Percentiles rank a stretch among this genome's conserved stretches.
Evolutionary conservation across 2,329 filamentous ascomycete genomes (phyloP).

Genomic region (Sporothrix humicola): DNA sequence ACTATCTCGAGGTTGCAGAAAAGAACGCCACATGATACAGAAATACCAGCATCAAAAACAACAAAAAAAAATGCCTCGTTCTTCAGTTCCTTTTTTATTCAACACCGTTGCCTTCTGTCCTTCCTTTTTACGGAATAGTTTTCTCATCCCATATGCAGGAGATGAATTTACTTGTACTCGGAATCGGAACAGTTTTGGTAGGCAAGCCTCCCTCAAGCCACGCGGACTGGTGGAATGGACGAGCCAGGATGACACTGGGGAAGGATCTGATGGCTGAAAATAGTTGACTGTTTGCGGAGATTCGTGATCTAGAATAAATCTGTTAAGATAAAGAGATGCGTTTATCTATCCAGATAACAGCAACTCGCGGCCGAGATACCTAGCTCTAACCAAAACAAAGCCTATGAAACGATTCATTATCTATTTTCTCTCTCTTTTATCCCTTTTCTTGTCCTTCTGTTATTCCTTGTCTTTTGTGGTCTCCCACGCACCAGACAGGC

Average conservation of each 20-base stretch:
- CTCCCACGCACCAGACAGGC: slow-evolving; percentile 13
- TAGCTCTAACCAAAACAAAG: neutral
- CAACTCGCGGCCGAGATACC: neutral
- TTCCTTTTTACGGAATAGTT: neutral
- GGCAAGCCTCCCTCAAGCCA: neutral
- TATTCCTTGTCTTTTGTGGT: neutral
- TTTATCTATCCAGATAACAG: neutral
- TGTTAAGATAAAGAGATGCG: no score
- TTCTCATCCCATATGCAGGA: neutral
- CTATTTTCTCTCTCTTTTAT: neutral
- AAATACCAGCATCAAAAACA: neutral
- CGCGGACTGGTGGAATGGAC: no score
- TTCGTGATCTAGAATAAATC: neutral
- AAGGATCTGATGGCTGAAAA: neutral
- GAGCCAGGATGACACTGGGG: neutral
- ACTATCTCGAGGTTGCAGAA: neutral
- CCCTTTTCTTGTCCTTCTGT: neutral
- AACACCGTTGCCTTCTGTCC: neutral
- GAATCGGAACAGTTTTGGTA: neutral
- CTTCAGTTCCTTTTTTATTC: neutral
- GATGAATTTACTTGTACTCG: neutral
- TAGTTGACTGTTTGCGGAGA: neutral
- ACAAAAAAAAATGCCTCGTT: neutral
- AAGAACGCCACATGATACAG: neutral
- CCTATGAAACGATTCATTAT: neutral